Percentiles rank a stretch among this genome's conserved stretches.
These are phyloP conservation scores for Apophysomyces variabilis DNA, from an alignment of 371 early-diverging fungal genomes.

Conservation along the genomic window DNA sequence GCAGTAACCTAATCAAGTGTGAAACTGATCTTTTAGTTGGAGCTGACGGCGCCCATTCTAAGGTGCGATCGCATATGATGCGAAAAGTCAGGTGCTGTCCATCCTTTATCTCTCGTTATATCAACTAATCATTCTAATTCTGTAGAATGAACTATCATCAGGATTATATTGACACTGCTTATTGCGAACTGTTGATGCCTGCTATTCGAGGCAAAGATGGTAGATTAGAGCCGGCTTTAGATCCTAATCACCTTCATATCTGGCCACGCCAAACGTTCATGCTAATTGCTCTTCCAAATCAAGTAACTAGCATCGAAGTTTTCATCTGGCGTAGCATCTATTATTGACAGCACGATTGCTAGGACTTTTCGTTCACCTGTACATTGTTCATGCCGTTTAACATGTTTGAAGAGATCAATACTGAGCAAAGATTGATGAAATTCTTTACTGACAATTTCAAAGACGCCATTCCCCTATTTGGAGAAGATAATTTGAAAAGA, in stretches of 20 bases:
- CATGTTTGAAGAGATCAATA: conserved; percentile 81
- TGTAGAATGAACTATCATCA: conserved; percentile 83
- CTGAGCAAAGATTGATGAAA: conserved; percentile 61
- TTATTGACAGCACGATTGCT: not conserved
- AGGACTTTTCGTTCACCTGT: conserved; percentile 93
- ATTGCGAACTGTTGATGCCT: conserved; percentile 87
- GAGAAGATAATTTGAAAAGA: conserved; percentile 63
- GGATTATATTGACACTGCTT: conserved; percentile 89
- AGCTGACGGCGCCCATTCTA: conserved; percentile 94
- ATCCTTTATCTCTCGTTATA: not conserved
- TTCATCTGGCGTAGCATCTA: not conserved
- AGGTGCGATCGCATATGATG: conserved; percentile 80
- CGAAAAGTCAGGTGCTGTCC: conserved; percentile 59
- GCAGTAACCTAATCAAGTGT: conserved; percentile 3
- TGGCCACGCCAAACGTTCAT: conserved; percentile 96
- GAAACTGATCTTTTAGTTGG: conserved; percentile 87
- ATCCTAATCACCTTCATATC: conserved; percentile 93
- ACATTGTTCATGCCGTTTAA: conserved; percentile 95
- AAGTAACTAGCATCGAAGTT: conserved; percentile 46
- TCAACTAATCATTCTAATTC: not conserved
- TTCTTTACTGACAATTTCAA: conserved; percentile 83
- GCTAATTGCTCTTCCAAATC: conserved; percentile 96
- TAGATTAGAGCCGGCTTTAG: conserved; percentile 75
- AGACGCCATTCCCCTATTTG: conserved; percentile 85
- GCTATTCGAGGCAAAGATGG: conserved; percentile 56